Base-by-base conservation (phyloP, 495 filamentous ascomycete genomes). In the Apodospora peruviana region DNA sequence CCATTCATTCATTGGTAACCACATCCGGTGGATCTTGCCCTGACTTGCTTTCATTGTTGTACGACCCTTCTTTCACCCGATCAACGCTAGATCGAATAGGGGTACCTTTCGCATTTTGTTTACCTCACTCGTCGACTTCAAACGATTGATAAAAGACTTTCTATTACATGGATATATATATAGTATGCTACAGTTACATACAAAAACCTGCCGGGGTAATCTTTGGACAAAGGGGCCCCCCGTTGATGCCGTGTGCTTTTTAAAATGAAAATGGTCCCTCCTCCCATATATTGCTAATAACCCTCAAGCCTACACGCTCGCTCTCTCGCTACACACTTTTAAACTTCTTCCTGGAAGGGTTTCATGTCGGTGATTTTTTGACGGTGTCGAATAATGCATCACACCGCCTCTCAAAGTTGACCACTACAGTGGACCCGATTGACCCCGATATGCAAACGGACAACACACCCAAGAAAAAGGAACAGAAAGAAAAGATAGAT, bases 251-350 rank as follows among this genome's bases (percentile, higher is more conserved):
- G 34, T 29, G 25, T 36, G 11, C n/a, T 40, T 11, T 38, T 27
- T 25, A 7, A 42, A n/a, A 43, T 43, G 32, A 32, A 32, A 32
- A 5, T 32, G 12, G 5, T 17, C 19, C 19, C 16, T 38, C n/a
- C 36, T 45, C 18, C 40, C n/a, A 24, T 22, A 27, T 32, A 23
- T 32, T 44, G 18, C 10, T 29, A 27, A 40, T 32, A 36, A 43
- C 25, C 20, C 37, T 47, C 50, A 20, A 52, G 19, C 47, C 29
- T 17, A 38, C 39, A 32, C 40, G 38, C 46, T 54, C 40, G 52
- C 42, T 46, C 36, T 29, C 19, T n/a, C 25, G 45, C 52, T 45
- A 44, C 48, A 51, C 48, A 56, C 44, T 45, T 44, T 35, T 40
- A 56, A 45, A n/a, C n/a, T n/a, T n/a, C n/a, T n/a, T n/a, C n/a